Base-by-base conservation (phyloP, 2,329 filamentous ascomycete species). In the Trichoderma koningii region DNA sequence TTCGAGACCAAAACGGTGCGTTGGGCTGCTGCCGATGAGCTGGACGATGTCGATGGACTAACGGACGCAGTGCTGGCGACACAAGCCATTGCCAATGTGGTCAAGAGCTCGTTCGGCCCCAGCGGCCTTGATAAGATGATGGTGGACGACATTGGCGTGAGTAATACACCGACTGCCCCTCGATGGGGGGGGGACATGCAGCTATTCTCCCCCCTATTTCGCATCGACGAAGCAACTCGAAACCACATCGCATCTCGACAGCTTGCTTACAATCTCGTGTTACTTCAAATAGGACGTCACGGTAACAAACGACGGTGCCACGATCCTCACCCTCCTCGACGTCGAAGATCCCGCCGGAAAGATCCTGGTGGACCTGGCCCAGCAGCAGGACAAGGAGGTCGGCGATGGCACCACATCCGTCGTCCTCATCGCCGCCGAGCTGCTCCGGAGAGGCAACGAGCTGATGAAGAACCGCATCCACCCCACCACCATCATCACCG, bases 391-490 rank as follows among this genome's bases (percentile, higher is more conserved):
- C 78, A 97, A 96, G 83, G 95, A 99, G 80, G 95, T 99, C 64
- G 95, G 95, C 73, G 95, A 99, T 82, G 95, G 95, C 72, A 99
- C 95, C 55, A 99, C 95, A 23, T 98, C 94, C 55, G 95, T 99
- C 59, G 95, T 99, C 66, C 87, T 99, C 71, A 97, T 99, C 78
- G 95, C 95, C 60, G 92, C 95, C 67, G 95, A 99, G 83, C 89
- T 99, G 70, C 83, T 99, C 74, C 88, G 91, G 77, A 87, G 95
- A 79, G 95, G 89, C 69, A 99, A 99, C 83, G 95, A 99, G 82
- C 86, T 99, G 70, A 96, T 98, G 91, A 97, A 95, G 85, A 99
- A 98, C 87, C 91, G 93, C 78, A 99, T 99, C 86, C 95, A 99
- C 82, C 96, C 95, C 64, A 99, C 95, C 28, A 99, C 96, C 67